A percentile compares a stretch with the other conserved stretches of the same genome.
phyloP scores from a whole-genome alignment of 1,284 basidiomycete genomes.

The Apiotrichum siamense region DNA sequence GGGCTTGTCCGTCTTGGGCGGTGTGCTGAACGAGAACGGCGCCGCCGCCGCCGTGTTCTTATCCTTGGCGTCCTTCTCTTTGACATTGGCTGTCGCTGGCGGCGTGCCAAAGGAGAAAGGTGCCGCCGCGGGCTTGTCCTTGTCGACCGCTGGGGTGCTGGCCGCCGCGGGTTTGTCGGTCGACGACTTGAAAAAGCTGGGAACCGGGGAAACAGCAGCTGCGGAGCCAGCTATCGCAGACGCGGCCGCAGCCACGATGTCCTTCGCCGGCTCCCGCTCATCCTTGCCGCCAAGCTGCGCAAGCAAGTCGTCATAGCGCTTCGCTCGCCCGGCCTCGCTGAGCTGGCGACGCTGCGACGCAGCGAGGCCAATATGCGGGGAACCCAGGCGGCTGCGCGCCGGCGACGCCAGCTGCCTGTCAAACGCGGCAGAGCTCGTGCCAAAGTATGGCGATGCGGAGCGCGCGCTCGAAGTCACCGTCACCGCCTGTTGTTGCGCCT shows the following conservation, averaged over 20 bases:
- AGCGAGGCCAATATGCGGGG: background rate
- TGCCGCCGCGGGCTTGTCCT: background rate
- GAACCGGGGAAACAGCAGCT: background rate
- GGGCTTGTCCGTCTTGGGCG: background rate
- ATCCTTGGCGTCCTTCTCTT: no score
- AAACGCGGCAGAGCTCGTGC: conserved; percentile 3
- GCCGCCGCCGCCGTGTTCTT: no score
- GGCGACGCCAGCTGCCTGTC: conserved; percentile 9
- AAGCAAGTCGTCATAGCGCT: conserved; percentile 17
- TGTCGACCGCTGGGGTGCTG: background rate
- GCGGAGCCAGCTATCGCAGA: no score
- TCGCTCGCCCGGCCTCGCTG: conserved; percentile 9
- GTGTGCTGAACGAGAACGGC: conserved; percentile 4
- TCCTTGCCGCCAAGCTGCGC: conserved; percentile 9
- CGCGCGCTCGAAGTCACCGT: background rate
- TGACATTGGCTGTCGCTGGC: background rate
- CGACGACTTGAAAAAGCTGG: background rate
- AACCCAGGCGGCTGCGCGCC: conserved; percentile 2
- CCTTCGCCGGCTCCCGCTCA: background rate
- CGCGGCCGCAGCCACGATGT: background rate
- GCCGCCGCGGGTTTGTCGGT: background rate
- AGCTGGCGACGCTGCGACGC: conserved; percentile 6
- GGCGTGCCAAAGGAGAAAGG: background rate
- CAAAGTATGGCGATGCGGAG: conserved; percentile 11
- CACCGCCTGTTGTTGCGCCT: no score